Evolutionary conservation across 2,329 filamentous ascomycete genomes (phyloP).

Genomic region (Sporothrix globosa): DNA sequence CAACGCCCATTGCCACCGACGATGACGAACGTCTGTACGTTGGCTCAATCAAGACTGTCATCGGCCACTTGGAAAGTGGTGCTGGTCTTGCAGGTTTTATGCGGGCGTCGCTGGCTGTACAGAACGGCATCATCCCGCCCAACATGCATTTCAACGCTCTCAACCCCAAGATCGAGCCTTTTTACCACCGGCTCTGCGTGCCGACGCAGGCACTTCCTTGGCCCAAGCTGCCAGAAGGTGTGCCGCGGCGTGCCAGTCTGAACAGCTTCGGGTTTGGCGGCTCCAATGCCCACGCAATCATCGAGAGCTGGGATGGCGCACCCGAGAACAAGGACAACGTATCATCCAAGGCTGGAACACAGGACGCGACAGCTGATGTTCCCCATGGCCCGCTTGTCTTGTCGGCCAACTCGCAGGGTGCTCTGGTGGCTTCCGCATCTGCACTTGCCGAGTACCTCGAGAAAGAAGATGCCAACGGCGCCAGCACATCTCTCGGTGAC

Average conservation of each 20-base stretch:
- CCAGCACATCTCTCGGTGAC: constrained; percentile 28
- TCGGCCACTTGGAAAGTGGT: constrained; percentile 56
- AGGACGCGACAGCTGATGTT: constrained; percentile 24
- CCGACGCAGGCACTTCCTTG: constrained; percentile 43
- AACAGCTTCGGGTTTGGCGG: constrained; percentile 54
- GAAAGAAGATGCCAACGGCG: not conserved
- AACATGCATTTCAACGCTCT: constrained; percentile 50
- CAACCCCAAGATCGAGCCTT: constrained; percentile 48
- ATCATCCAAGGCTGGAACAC: constrained; percentile 17
- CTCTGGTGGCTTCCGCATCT: constrained; percentile 40
- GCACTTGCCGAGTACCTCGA: constrained; percentile 42
- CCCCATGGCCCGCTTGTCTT: constrained; percentile 43
- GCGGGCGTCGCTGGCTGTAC: constrained; percentile 49
- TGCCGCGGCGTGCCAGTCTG: constrained; percentile 49
- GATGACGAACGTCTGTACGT: constrained; percentile 41
- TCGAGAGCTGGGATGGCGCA: constrained; percentile 45
- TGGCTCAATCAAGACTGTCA: constrained; percentile 50
- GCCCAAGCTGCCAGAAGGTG: constrained; percentile 44
- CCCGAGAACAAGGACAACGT: constrained; percentile 15
- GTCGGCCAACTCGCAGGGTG: constrained; percentile 46
- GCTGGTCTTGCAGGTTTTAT: constrained; percentile 55
- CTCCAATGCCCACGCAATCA: constrained; percentile 50
- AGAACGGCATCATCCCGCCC: constrained; percentile 47
- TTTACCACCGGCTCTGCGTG: constrained; percentile 43
- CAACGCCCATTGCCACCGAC: not conserved